A percentile compares a stretch with the other conserved stretches of the same genome.
These are phyloP conservation scores for Diospyros lotus DNA, from an alignment of 148 eudicot genomes.

Conservation along the genomic window DNA sequence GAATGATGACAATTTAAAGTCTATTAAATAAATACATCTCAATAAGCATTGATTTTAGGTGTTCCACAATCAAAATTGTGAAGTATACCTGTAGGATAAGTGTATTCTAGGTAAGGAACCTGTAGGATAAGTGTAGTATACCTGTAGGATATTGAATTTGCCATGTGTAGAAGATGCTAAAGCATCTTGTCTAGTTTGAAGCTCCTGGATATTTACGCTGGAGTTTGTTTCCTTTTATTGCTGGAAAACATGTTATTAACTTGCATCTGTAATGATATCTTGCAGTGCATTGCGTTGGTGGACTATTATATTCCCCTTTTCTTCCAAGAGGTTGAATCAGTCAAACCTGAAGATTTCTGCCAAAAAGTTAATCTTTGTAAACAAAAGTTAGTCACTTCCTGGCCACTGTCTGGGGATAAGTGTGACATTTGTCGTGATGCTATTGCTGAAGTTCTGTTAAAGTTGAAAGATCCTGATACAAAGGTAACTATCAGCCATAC, in stretches of 20 bases:
- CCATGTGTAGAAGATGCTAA: not conserved
- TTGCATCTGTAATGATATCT: conserved; percentile 3
- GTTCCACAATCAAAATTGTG: too few relatives aligned
- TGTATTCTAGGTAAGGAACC: not conserved
- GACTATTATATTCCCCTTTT: conserved; percentile 76
- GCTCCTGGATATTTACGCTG: not conserved
- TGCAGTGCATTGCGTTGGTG: conserved; percentile 76
- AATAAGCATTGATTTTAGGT: too few relatives aligned
- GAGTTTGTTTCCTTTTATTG: not conserved
- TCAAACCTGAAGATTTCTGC: conserved; percentile 67
- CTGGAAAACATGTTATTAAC: not conserved
- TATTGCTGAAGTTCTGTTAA: conserved; percentile 49
- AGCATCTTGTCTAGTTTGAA: not conserved
- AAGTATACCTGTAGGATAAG: not conserved
- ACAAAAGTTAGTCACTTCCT: conserved; percentile 21
- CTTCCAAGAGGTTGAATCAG: conserved; percentile 56
- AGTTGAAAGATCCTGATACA: conserved; percentile 78
- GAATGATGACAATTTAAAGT: too few relatives aligned
- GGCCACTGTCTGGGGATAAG: conserved; percentile 23
- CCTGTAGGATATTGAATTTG: not conserved
- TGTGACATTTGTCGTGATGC: conserved; percentile 33
- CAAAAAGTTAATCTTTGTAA: conserved; percentile 55
- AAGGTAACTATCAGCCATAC: conserved; percentile 31
- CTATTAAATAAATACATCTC: too few relatives aligned
- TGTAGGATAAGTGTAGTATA: too few relatives aligned